These are phyloP conservation scores for Dioscorea cayenensis DNA, from an alignment of 116 monocot genomes.

Conservation along the genomic window DNA sequence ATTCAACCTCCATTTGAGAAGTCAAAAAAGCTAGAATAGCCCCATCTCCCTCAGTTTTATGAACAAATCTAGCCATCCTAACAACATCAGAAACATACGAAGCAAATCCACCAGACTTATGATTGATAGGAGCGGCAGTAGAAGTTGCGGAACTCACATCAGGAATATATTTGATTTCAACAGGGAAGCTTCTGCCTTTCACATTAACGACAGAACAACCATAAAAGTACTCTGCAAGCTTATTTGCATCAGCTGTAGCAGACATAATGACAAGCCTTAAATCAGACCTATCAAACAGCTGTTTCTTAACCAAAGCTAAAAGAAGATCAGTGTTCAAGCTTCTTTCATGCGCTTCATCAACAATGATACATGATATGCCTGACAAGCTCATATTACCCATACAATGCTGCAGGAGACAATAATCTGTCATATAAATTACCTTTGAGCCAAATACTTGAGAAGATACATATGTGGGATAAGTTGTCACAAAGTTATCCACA, in stretches of 20 bases:
- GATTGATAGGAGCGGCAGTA: constrained; percentile 16
- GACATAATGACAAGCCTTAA: constrained; percentile 83
- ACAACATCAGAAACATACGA: constrained; percentile 77
- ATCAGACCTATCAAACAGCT: constrained; percentile 41
- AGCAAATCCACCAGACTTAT: constrained; percentile 21
- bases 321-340: constrained; percentile 83
- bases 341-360: constrained; percentile 97
- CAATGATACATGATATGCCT: constrained; percentile 59
- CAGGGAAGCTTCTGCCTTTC: constrained; percentile 71
- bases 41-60: constrained; percentile 59
- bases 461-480: constrained; percentile 40
- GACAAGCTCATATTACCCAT: constrained; percentile 43
- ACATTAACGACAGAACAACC: constrained; percentile 52
- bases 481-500: constrained; percentile 29
- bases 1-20: constrained; percentile 89
- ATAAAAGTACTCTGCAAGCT: constrained; percentile 65
- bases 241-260: constrained; percentile 79
- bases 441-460: constrained; percentile 37
- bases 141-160: constrained; percentile 32
- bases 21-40: constrained; percentile 92
- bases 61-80: constrained; percentile 57
- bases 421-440: constrained; percentile 77
- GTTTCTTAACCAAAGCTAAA: constrained; percentile 60
- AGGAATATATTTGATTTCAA: constrained; percentile 74
- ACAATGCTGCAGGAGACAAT: constrained; percentile 65